Conservation (phyloP, 305 asterid species). For the Fraxinus nigra region DNA sequence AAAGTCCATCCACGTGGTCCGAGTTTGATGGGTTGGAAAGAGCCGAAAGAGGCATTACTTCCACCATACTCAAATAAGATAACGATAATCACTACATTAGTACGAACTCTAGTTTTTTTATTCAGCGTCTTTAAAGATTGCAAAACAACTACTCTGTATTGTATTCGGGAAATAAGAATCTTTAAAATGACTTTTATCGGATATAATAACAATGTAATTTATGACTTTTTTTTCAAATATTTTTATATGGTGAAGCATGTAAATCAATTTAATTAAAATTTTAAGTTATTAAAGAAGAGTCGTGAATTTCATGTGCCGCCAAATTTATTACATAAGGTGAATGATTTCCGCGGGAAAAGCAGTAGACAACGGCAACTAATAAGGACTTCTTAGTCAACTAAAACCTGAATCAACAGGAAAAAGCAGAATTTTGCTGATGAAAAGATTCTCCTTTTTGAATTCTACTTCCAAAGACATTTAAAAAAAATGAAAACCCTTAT, state of each 20-base stretch:
- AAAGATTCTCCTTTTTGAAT: background rate
- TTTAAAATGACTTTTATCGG: no score
- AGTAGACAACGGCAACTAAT: background rate
- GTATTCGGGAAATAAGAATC: background rate
- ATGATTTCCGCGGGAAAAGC: background rate
- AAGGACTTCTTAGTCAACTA: constrained; percentile 7
- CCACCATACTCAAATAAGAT: background rate
- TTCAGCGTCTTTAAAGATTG: no score
- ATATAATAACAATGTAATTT: no score
- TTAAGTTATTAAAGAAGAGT: no score
- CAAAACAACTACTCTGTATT: background rate
- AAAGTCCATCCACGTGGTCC: background rate
- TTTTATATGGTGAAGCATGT: background rate
- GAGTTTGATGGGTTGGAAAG: background rate
- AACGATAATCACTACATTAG: no score
- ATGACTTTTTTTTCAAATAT: no score
- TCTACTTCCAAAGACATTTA: background rate
- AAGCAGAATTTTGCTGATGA: background rate
- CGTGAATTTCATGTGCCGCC: background rate
- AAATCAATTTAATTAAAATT: background rate
- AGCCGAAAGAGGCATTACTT: background rate
- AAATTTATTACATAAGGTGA: background rate
- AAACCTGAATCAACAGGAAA: constrained; percentile 24
- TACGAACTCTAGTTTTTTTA: background rate
- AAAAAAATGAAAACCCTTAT: background rate